Evolutionary conservation across 176 grass and related monocot genomes (phyloP), one percentile per base, ranked within the genome.

Genomic region (Zea luxurians): DNA sequence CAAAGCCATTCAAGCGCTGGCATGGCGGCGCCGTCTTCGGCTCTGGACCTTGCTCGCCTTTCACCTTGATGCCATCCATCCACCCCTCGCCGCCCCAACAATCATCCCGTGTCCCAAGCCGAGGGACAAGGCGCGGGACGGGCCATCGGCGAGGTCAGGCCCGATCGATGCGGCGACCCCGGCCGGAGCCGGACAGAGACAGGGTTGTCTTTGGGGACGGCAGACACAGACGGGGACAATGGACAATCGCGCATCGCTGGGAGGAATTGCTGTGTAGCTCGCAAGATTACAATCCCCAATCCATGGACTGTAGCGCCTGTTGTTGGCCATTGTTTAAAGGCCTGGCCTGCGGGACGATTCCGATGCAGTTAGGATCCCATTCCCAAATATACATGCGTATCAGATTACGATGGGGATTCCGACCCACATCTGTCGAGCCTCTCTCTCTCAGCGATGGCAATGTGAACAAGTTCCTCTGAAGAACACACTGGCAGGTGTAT

Each of bases 171-270:
- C 43, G 45, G 43, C 44, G 66, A 7, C 20, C 45, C 6, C n/a
- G 76, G 48, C 48, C 48, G 63, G 59, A 8, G 46, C 47, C 47
- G 68, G 66, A 13, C 66, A 38, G 37, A 42, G 5, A 9, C 54
- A 57, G 54, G 17, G 13, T 57, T 48, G 68, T 73, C 76, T 4
- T 27, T 40, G 68, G 1, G 41, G 57, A 7, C 68, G 8, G 37
- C 60, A n/a, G n/a, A n/a, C n/a, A n/a, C n/a, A n/a, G n/a, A n/a
- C n/a, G n/a, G n/a, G n/a, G 76, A 79, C 83, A 73, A 7, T 20
- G 36, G 73, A 70, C 73, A 69, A 71, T 37, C 57, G 20, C 57
- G 9, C 74, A 78, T 71, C 41, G 82, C 82, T 78, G 82, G 82
- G 66, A 36, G 45, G 74, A 35, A 64, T 47, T 21, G 83, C 47